These are phyloP conservation scores for Gracilaria domingensis DNA, from an alignment of 23 red algal genomes.

Conservation along the genomic window DNA sequence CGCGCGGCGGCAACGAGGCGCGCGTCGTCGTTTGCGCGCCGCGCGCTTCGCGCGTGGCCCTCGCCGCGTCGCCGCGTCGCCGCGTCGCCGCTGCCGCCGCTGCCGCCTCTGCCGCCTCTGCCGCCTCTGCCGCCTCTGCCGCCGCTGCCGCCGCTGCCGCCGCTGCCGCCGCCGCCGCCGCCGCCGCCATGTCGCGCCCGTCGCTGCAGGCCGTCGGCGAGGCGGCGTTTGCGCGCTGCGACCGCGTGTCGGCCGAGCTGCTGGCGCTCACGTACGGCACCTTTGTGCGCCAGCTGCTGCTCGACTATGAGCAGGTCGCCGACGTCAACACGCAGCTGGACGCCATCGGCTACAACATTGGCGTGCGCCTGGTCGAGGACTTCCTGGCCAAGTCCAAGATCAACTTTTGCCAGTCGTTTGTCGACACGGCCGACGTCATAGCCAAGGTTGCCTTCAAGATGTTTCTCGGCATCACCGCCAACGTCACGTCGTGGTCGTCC, in stretches of 20 bases:
- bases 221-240: slow-evolving; percentile 76
- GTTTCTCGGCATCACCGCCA: slow-evolving; percentile 91
- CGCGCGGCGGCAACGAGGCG: too few species aligned
- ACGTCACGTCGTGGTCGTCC: slow-evolving; percentile 63
- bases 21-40: too few species aligned
- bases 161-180: too few species aligned
- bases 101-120: too few species aligned
- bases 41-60: too few species aligned
- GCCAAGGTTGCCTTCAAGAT: slow-evolving; percentile 97
- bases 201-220: slow-evolving; percentile 88
- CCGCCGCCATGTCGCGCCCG: slow-evolving; percentile 58
- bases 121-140: too few species aligned
- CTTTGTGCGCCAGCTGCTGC: slow-evolving; percentile 92
- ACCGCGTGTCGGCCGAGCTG: slow-evolving; percentile 92
- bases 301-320: slow-evolving; percentile 85
- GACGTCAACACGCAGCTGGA: slow-evolving; percentile 96
- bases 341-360: slow-evolving; percentile 94
- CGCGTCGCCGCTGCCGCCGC: too few species aligned
- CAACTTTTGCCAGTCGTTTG: slow-evolving; percentile 70
- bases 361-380: slow-evolving; percentile 93
- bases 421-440: slow-evolving; percentile 87
- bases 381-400: slow-evolving; percentile 91
- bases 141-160: too few species aligned
- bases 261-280: slow-evolving; percentile 98
- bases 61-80: too few species aligned